A percentile compares a stretch with the other conserved stretches of the same genome.
Conservation (phyloP, 2,329 filamentous ascomycete species). For the Fusarium concolor region DNA sequence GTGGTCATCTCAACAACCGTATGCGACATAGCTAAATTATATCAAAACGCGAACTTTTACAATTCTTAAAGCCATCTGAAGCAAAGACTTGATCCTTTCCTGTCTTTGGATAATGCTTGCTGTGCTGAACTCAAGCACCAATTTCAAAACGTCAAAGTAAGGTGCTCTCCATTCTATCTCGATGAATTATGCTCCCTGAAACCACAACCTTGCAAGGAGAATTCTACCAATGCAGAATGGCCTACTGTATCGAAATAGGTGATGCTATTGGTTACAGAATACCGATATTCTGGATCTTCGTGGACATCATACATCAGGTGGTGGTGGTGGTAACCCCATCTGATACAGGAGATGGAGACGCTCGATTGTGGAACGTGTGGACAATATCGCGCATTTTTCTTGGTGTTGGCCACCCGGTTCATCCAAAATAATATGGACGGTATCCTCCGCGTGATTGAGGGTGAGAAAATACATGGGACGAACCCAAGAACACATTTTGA, state of each 20-base stretch:
- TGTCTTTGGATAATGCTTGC: background rate
- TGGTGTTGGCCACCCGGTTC: background rate
- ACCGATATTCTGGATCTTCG: background rate
- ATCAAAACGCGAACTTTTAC: background rate
- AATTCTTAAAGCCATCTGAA: background rate
- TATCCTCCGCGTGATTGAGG: conserved; percentile 1
- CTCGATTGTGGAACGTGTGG: conserved; percentile 11
- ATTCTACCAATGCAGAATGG: background rate
- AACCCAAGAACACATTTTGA: background rate
- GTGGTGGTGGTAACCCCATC: background rate
- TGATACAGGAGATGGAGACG: background rate
- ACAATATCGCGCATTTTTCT: conserved; percentile 25
- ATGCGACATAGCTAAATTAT: conserved; percentile 5
- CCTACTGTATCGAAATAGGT: background rate
- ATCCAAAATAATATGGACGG: background rate
- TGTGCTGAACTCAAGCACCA: background rate
- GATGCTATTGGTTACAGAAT: background rate
- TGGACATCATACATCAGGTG: background rate
- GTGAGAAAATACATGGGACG: background rate
- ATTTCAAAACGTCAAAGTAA: conserved; percentile 11
- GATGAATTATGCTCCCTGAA: background rate
- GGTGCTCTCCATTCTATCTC: background rate
- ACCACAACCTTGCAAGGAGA: background rate
- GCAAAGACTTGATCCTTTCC: background rate
- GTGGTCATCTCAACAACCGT: conserved; percentile 28